A percentile compares a stretch with the other conserved stretches of the same genome.
phyloP scores from a whole-genome alignment of 1,284 basidiomycete genomes.

The Marasmius sp. region DNA sequence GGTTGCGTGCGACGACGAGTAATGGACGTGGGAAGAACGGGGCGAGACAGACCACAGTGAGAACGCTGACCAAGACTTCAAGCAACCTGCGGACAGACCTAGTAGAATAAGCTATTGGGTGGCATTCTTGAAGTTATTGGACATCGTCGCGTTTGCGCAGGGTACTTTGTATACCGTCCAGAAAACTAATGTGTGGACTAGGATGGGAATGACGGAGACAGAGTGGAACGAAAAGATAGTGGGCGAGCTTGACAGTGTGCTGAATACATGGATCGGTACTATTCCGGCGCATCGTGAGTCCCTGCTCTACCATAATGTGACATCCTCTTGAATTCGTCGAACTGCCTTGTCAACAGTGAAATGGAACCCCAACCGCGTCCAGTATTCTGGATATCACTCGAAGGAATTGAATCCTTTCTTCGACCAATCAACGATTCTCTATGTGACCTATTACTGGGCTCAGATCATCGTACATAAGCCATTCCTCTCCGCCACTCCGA shows the following conservation, averaged over 20 bases:
- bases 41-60: too few species aligned
- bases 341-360: slow-evolving; percentile 22
- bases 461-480: slow-evolving; percentile 52
- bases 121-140: slow-evolving; percentile 1
- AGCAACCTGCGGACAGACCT: slow-evolving; percentile 10
- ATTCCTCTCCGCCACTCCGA: slow-evolving; percentile 22
- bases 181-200: too few species aligned
- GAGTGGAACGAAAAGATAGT: slow-evolving; percentile 8
- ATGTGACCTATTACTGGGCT: slow-evolving; percentile 46
- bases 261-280: slow-evolving; percentile 9
- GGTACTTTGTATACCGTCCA: neutral
- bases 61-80: slow-evolving; percentile 8
- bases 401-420: slow-evolving; percentile 37
- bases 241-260: slow-evolving; percentile 6
- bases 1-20: slow-evolving; percentile 15
- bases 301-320: neutral
- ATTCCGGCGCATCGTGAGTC: slow-evolving; percentile 9
- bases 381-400: slow-evolving; percentile 11
- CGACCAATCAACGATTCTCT: slow-evolving; percentile 45
- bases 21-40: slow-evolving; percentile 11
- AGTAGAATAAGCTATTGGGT: slow-evolving; percentile 2
- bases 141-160: slow-evolving; percentile 11
- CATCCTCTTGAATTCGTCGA: neutral
- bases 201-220: neutral
- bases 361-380: slow-evolving; percentile 39